Evolutionary conservation across 495 filamentous ascomycete species (phyloP), one percentile per base, ranked within the genome.

Genomic region (Hypoxylon fragiforme): DNA sequence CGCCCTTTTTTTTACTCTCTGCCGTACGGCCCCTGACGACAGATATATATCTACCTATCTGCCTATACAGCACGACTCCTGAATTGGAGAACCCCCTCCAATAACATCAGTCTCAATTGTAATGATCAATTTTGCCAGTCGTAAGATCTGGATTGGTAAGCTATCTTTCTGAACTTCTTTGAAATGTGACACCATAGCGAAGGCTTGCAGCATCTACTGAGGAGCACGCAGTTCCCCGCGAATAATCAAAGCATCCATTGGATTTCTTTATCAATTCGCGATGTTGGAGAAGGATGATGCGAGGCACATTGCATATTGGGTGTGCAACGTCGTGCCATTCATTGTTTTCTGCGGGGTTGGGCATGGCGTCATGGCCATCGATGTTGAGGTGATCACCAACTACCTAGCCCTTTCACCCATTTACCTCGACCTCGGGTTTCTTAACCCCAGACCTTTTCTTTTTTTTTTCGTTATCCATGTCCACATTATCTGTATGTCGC

Each of bases 211-310:
- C 24, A 48, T 47, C 36, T 43, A 15, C 15, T 47, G 57, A 46
- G 44, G 50, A 55, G 57, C 48, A 51, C 12, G 21, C 9, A n/a
- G 21, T 38, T 55, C 51, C 42, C 57, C 41, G 51, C 36, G 36
- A 39, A 36, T 36, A 14, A 58, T 39, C 35, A 39, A 54, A 19
- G 34, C 44, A 45, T 11, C 48, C 46, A 66, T 66, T 66, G 63
- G 63, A 45, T 28, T 50, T 46, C 32, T 42, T 55, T 54, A 57
- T 57, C 50, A 31, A 66, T 66, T 63, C 60, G 63, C 39, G 55
- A 66, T 66, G 47, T 50, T 63, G 46, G 43, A 44, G 48, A 52
- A 54, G 22, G 19, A 66, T 66, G 63, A 54, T 63, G 63, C 30
- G 44, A 63, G 50, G 30, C 39, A 22, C 1, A 38, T 46, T 49